Evolutionary conservation across 2,329 filamentous ascomycete species (phyloP).

Genomic region (Microascus cirrosus): DNA sequence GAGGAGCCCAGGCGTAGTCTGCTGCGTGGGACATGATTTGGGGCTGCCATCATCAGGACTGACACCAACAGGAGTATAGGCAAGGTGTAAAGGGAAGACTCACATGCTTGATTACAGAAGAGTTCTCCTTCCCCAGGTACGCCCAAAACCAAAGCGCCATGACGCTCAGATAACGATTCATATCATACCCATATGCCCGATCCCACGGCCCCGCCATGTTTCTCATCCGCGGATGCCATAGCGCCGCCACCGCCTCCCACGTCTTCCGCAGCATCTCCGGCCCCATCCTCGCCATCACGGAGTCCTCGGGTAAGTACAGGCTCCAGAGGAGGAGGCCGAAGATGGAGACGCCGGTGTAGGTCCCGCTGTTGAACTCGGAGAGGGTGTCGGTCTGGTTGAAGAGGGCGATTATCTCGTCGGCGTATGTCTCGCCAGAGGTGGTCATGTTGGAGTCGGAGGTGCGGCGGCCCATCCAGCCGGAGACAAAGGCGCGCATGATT

Average conservation of each 20-base stretch:
- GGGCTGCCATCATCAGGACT: constrained; percentile 17
- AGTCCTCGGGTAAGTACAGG: constrained; percentile 44
- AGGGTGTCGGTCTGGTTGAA: constrained; percentile 45
- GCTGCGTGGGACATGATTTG: constrained; percentile 46
- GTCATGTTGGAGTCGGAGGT: constrained; percentile 49
- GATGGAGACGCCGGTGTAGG: constrained; percentile 51
- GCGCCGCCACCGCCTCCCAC: constrained; percentile 36
- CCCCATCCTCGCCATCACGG: constrained; percentile 40
- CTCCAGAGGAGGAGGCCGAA: constrained; percentile 47
- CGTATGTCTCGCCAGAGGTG: constrained; percentile 40
- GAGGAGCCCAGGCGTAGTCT: constrained; percentile 46
- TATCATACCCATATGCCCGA: constrained; percentile 50
- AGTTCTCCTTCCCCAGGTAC: constrained; percentile 35
- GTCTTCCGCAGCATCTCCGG: constrained; percentile 38
- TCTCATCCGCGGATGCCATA: constrained; percentile 47
- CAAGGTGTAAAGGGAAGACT: constrained; percentile 7
- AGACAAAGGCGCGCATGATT: constrained; percentile 52
- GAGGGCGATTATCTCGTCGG: constrained; percentile 41
- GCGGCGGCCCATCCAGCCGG: constrained; percentile 45
- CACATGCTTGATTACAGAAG: constrained; percentile 16
- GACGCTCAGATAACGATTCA: constrained; percentile 47
- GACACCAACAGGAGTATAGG: constrained; percentile 5
- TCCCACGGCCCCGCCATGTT: constrained; percentile 57
- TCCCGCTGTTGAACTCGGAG: constrained; percentile 52
- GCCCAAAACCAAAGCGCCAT: constrained; percentile 49